These are phyloP conservation scores for Boletus pseudopeckii DNA, from an alignment of 768 basidiomycete species.

Conservation along the genomic window DNA sequence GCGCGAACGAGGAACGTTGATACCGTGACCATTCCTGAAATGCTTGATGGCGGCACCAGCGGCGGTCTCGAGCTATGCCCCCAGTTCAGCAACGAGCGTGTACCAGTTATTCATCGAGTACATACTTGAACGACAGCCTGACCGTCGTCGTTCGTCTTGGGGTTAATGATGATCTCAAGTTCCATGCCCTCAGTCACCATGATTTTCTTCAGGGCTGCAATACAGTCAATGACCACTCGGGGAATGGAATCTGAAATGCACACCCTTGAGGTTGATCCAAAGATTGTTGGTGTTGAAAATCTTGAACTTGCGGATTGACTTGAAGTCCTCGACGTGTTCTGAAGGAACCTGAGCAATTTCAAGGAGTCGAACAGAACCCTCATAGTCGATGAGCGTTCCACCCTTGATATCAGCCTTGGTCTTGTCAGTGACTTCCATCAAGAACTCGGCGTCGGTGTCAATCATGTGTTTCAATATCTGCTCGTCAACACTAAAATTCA, in stretches of 20 bases:
- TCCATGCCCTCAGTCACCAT: constrained; percentile 67
- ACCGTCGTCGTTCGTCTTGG: constrained; percentile 66
- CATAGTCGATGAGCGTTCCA: constrained; percentile 67
- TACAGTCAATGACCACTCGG: not conserved
- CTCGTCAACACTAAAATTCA: constrained; percentile 53
- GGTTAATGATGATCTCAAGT: constrained; percentile 79
- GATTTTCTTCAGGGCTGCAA: constrained; percentile 64
- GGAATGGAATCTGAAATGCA: constrained; percentile 1
- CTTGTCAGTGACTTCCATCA: constrained; percentile 81
- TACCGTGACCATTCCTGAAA: constrained; percentile 61
- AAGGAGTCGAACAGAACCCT: constrained; percentile 63
- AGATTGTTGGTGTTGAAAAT: constrained; percentile 75
- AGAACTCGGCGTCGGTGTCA: constrained; percentile 58
- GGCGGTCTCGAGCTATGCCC: constrained; percentile 61
- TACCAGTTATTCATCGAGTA: not conserved
- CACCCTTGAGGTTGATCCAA: constrained; percentile 52
- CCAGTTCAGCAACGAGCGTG: not conserved
- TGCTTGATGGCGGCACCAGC: constrained; percentile 76
- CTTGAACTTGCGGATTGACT: constrained; percentile 75
- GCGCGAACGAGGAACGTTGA: constrained; percentile 70
- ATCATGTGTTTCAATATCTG: constrained; percentile 67
- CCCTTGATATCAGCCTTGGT: constrained; percentile 79
- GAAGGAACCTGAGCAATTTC: constrained; percentile 74
- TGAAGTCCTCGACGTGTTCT: constrained; percentile 74
- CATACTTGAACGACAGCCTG: constrained; percentile 62